Conservation (phyloP, 768 basidiomycete species). For the Suillus discolor region DNA sequence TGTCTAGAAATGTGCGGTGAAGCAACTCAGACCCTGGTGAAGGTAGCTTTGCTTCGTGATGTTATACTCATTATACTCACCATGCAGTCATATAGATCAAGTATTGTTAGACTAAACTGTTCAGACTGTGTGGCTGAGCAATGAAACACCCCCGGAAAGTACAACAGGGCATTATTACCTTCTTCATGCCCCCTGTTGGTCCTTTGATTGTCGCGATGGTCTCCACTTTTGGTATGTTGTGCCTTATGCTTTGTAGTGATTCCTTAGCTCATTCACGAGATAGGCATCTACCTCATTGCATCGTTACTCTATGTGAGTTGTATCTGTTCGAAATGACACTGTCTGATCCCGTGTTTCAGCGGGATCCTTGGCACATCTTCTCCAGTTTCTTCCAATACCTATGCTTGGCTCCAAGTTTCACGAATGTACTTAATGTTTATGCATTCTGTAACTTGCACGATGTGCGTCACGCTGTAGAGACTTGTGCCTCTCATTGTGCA, state of each 20-base stretch:
- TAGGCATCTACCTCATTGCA: conserved; percentile 79
- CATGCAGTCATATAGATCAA: not conserved
- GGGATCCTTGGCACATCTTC: conserved; percentile 98
- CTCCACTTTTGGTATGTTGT: conserved; percentile 75
- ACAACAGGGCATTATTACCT: conserved; percentile 43
- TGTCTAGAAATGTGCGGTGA: not conserved
- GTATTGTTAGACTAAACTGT: too few species aligned
- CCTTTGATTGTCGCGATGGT: conserved; percentile 84
- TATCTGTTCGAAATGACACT: not conserved
- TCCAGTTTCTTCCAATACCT: conserved; percentile 92
- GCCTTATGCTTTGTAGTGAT: not conserved
- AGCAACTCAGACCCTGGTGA: not conserved
- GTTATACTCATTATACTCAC: not conserved
- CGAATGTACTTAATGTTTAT: conserved; percentile 94
- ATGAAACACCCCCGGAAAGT: not conserved
- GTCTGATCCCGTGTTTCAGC: conserved; percentile 43
- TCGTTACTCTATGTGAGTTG: conserved; percentile 82
- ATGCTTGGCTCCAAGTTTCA: conserved; percentile 89
- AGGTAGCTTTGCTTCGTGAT: not conserved
- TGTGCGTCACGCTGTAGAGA: conserved; percentile 40
- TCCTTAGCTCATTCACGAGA: conserved; percentile 13
- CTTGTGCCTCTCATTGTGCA: too few species aligned
- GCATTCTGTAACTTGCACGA: conserved; percentile 97
- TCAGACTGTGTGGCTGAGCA: not conserved
- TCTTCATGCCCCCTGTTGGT: conserved; percentile 78